Evolutionary conservation across 495 filamentous ascomycete species (phyloP), one percentile per base, ranked within the genome.

Genomic region (Xylaria telfairii): DNA sequence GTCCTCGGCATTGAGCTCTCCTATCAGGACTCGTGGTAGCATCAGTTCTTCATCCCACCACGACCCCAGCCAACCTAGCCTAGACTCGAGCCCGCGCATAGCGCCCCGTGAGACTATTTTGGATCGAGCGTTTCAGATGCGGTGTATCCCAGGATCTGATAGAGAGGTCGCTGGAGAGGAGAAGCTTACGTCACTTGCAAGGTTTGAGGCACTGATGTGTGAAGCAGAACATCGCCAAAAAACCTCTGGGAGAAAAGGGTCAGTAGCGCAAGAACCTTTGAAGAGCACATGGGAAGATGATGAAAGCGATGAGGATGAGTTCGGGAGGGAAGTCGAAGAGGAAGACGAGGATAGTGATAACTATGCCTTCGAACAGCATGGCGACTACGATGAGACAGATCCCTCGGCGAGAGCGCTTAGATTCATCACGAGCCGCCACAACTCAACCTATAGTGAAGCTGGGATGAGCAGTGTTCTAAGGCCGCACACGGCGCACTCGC

Each of bases 141-240:
- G 86, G 3, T 85, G 77, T 66, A 88, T 89, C 41, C 87, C 87
- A 3, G 85, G 87, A 5, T 82, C 83, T 1, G 82, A 84, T 17
- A 75, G 73, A 19, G 79, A 82, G 30, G 46, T 81, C 19, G 81
- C 83, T 7, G 85, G 84, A 44, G 85, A 87, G 53, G 86, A 87
- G 73, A 88, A 87, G 70, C 79, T 88, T 26, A 88, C 81, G 66
- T 88, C 86, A 1, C 75, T 89, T 47, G 87, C 86, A 21, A 81
- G 86, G 15, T 89, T 89, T 47, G 87, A 89, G 63, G 87, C 87
- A 4, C 71, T 89, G 57, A 89, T 89, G 87, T 72, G 80, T 24
- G 85, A 88, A 66, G 76, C 78, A 37, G 87, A 89, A 12, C 81
- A 83, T 70, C 84, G 80, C 53, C 80, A 79, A 59, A 80, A 65